phyloP scores from a whole-genome alignment of 495 filamentous ascomycete species.

The Penicillium manginii region DNA sequence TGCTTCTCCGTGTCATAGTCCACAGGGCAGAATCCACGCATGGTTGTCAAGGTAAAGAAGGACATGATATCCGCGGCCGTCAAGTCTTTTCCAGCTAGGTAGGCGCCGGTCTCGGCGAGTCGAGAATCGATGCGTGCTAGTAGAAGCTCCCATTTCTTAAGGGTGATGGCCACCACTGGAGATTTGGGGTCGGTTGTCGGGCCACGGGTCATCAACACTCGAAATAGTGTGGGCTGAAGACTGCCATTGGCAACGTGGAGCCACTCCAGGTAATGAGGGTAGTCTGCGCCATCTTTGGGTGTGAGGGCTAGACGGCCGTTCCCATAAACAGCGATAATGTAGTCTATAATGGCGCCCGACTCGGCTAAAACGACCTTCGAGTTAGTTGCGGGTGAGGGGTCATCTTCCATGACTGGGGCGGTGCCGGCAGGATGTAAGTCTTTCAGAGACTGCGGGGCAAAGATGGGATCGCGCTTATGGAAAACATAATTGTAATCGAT shows the following conservation, averaged over 20 bases:
- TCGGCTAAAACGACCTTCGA: slow-evolving; percentile 48
- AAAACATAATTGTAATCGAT: slow-evolving; percentile 55
- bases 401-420: slow-evolving; percentile 61
- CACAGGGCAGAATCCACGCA: slow-evolving; percentile 52
- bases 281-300: slow-evolving; percentile 44
- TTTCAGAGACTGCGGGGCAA: slow-evolving; percentile 57
- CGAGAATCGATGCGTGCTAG: slow-evolving; percentile 47
- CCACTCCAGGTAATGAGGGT: slow-evolving; percentile 63
- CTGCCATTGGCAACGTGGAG: slow-evolving; percentile 62
- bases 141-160: slow-evolving; percentile 20
- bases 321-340: slow-evolving; percentile 57
- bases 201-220: slow-evolving; percentile 24
- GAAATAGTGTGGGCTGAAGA: slow-evolving; percentile 46
- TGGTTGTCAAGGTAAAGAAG: slow-evolving; percentile 56
- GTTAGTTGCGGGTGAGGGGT: slow-evolving; percentile 37
- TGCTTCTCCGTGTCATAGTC: slow-evolving; percentile 35
- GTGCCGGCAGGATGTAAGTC: slow-evolving; percentile 54
- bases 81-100: slow-evolving; percentile 62
- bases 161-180: slow-evolving; percentile 7
- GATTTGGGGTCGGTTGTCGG: slow-evolving; percentile 14
- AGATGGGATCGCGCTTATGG: slow-evolving; percentile 53
- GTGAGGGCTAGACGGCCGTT: slow-evolving; percentile 45
- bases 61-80: slow-evolving; percentile 66
- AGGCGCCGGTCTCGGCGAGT: slow-evolving; percentile 46
- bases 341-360: slow-evolving; percentile 58